Conservation (phyloP, 2,329 filamentous ascomycete species). For the Stachybotrys chartarum region DNA sequence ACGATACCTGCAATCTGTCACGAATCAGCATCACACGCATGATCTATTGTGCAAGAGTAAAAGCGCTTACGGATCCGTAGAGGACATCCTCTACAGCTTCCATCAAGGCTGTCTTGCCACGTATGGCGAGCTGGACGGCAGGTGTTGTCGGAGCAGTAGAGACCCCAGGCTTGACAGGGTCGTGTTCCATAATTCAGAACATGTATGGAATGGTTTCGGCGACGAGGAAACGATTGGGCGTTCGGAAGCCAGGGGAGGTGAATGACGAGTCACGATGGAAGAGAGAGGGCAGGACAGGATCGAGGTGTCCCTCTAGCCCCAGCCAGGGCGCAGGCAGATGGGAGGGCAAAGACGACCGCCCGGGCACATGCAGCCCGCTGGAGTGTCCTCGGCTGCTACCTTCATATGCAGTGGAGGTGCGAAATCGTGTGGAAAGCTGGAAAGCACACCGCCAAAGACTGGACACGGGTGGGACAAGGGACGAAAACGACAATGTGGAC, state of each 20-base stretch:
- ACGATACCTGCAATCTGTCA: constrained; percentile 70
- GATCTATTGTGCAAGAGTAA: background rate
- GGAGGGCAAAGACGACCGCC: background rate
- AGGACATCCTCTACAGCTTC: constrained; percentile 80
- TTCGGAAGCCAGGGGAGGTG: too few species aligned
- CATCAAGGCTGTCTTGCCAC: constrained; percentile 34
- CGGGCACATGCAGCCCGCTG: background rate
- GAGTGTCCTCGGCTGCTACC: background rate
- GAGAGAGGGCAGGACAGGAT: background rate
- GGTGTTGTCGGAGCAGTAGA: constrained; percentile 2
- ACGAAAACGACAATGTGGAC: background rate
- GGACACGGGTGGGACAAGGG: background rate
- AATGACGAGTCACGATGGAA: background rate
- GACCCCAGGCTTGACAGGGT: background rate
- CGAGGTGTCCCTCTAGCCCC: background rate
- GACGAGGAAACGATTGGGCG: background rate
- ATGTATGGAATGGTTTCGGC: background rate
- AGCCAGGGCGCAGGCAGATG: background rate
- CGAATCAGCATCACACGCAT: background rate
- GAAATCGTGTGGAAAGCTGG: background rate
- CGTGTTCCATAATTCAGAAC: background rate
- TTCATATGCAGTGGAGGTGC: background rate
- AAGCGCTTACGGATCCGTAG: constrained; percentile 68
- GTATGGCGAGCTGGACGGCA: constrained; percentile 20
- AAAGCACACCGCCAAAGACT: background rate